Base-by-base conservation (phyloP, 495 filamentous ascomycete species). In the Annulohypoxylon moriforme region DNA sequence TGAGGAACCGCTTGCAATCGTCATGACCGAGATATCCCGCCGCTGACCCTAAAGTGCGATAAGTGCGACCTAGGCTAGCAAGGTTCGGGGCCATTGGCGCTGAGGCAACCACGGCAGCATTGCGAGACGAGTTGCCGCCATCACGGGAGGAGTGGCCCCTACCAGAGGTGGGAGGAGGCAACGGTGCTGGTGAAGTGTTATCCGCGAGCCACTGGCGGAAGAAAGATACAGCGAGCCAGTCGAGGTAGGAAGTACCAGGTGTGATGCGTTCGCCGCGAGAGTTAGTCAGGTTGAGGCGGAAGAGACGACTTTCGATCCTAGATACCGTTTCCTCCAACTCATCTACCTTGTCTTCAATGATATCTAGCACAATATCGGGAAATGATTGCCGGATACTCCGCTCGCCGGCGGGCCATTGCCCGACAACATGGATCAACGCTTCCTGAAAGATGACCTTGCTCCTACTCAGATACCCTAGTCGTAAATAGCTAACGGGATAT, bases 161-260 rank as follows among this genome's bases (percentile, higher is more conserved):
- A 24, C 10, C 31, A 44, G 47, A 59, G 16, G 59, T 79, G 9
- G 83, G 78, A 24, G 83, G 84, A 13, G 85, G 81, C 3, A 84
- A 74, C 7, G 87, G 87, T 1, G 90, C 87, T 3, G 92, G 92
- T 0, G 92, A 89, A 4, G 92, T 96, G 76, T 90, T 94, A 62
- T 97, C 94, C 0, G 93, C 92, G 0, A 98, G 82, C 94, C 94
- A 97, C 77, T 96, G 93, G 7, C 94, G 84, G 77, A 97, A 98
- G 13, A 97, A 84, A 14, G 86, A 90, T 53, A 96, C 88, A 24
- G 90, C 93, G 5, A 96, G 85, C 94, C 94, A 98, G 78, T 94
- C 93, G 27, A 96, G 80, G 76, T 94, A 97, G 22, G 87, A 89
- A 53, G 90, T 95, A 13, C 82, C 79, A 0, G 94, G 94, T 0